phyloP scores from a whole-genome alignment of 768 basidiomycete species.

The Macrolepiota albuminosa region DNA sequence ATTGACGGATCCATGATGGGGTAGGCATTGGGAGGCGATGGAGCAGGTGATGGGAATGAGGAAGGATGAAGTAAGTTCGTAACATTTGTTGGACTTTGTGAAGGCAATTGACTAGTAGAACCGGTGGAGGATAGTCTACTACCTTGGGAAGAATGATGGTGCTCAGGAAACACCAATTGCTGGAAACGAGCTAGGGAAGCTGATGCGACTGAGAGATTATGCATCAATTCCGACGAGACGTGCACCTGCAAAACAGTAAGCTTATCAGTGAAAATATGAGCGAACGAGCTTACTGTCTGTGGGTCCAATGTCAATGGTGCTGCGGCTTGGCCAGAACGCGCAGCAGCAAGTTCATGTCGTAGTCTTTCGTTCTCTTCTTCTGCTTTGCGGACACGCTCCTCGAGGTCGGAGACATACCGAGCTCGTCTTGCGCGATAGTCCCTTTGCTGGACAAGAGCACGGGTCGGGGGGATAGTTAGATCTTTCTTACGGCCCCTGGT shows the following conservation, averaged over 20 bases:
- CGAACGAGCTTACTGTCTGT: conserved; percentile 26
- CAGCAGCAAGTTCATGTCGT: conserved; percentile 41
- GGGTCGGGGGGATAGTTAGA: conserved; percentile 52
- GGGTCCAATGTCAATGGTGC: conserved; percentile 22
- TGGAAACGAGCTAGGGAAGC: conserved; percentile 53
- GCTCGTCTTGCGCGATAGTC: conserved; percentile 63
- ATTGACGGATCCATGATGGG: conserved; percentile 4
- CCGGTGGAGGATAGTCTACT: conserved; percentile 7
- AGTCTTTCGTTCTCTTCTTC: conserved; percentile 53
- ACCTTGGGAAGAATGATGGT: conserved; percentile 8
- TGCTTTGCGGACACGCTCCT: conserved; percentile 45
- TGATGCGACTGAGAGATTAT: conserved; percentile 39
- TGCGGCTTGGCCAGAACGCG: conserved; percentile 33
- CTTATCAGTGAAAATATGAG: conserved; percentile 4
- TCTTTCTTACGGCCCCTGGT: conserved; percentile 66
- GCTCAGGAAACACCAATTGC: conserved; percentile 36
- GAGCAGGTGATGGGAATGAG: conserved; percentile 24
- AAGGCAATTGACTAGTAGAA: conserved; percentile 5
- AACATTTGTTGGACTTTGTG: conserved; percentile 9
- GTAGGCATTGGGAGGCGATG: conserved; percentile 16
- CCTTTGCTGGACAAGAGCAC: conserved; percentile 56
- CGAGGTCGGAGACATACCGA: conserved; percentile 50
- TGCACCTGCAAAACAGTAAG: conserved; percentile 32
- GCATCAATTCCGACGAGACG: conserved; percentile 48
- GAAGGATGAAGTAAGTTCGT: conserved; percentile 18